Percentiles rank a stretch among this genome's conserved stretches.
These are phyloP conservation scores for Magnaporthiopsis incrustans DNA, from an alignment of 2,329 filamentous ascomycete species.

Conservation along the genomic window DNA sequence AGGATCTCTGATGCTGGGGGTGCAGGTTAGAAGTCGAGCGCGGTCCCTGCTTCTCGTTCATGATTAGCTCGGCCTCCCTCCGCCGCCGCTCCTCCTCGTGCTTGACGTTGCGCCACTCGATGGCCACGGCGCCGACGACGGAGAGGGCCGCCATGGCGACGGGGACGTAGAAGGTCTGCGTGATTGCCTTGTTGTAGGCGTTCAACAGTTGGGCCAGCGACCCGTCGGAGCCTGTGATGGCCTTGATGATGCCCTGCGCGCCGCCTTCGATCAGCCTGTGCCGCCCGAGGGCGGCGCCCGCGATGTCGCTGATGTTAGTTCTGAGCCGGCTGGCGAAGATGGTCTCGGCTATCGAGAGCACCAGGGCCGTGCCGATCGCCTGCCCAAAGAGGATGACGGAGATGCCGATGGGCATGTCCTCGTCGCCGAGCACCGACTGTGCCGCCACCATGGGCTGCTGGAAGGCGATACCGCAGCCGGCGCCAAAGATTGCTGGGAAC, in stretches of 20 bases:
- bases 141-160: constrained; percentile 44
- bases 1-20: neutral
- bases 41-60: constrained; percentile 4
- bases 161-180: constrained; percentile 51
- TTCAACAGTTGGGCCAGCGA: constrained; percentile 14
- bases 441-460: constrained; percentile 38
- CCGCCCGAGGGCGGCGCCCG: constrained; percentile 15
- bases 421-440: constrained; percentile 33
- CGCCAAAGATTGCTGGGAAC: constrained; percentile 29
- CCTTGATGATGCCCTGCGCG: constrained; percentile 15
- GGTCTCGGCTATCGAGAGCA: constrained; percentile 36
- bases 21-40: neutral
- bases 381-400: constrained; percentile 38
- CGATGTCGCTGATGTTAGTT: constrained; percentile 21
- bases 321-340: constrained; percentile 33
- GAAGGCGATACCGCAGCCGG: constrained; percentile 33
- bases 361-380: constrained; percentile 36
- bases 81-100: constrained; percentile 17
- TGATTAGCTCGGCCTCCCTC: constrained; percentile 2
- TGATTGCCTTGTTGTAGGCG: constrained; percentile 55
- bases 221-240: constrained; percentile 7
- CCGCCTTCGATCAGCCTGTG: constrained; percentile 13
- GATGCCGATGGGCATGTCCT: constrained; percentile 33
- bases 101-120: constrained; percentile 52
- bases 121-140: constrained; percentile 43